Evolutionary conservation across 257 asterid species (phyloP).

Genomic region (Verbena officinalis): DNA sequence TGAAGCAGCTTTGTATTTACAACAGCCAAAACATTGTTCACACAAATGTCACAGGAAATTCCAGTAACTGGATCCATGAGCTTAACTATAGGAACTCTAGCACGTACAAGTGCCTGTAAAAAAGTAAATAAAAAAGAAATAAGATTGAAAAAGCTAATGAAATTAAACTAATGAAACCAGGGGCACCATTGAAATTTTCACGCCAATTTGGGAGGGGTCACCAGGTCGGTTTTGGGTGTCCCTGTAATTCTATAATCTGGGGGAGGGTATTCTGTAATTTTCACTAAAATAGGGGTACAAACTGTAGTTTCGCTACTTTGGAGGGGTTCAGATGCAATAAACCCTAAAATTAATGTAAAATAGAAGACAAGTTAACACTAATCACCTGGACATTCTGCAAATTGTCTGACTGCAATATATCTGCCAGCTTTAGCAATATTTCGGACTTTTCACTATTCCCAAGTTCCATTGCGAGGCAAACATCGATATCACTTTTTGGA

Average conservation of each 20-base stretch:
- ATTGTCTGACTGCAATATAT: conserved; percentile 64
- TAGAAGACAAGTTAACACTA: not conserved
- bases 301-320: too few species aligned
- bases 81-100: conserved; percentile 96
- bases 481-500: conserved; percentile 87
- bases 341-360: not conserved
- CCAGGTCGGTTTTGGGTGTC: too few species aligned
- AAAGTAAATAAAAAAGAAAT: conserved; percentile 20
- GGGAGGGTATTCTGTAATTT: too few species aligned
- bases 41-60: conserved; percentile 86
- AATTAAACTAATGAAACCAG: not conserved
- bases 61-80: conserved; percentile 95
- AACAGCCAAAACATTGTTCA: conserved; percentile 91
- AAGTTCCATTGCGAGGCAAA: conserved; percentile 79
- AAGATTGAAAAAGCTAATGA: not conserved
- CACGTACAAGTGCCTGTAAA: conserved; percentile 93
- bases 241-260: too few species aligned
- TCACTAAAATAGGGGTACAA: too few species aligned
- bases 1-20: conserved; percentile 87
- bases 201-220: too few species aligned
- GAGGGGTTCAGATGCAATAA: too few species aligned
- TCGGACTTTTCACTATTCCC: conserved; percentile 62
- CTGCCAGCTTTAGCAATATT: conserved; percentile 83
- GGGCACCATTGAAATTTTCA: too few species aligned
- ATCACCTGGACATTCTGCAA: conserved; percentile 90